phyloP scores from a whole-genome alignment of 257 asterid genomes.

The Solanum tacnaense region DNA sequence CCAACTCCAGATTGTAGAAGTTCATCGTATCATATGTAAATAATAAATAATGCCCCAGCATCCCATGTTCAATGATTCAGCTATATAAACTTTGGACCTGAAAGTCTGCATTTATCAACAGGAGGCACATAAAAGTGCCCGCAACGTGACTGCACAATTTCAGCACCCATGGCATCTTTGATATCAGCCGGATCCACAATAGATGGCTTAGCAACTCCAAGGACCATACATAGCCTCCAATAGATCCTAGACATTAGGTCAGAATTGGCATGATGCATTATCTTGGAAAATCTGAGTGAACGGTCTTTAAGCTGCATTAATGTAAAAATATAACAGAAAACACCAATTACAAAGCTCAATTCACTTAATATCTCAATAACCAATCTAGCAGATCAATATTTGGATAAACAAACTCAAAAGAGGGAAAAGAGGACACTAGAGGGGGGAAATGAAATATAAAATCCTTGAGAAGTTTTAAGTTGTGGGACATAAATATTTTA shows the following conservation, averaged over 20 bases:
- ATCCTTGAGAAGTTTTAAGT: not conserved
- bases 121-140: conserved; percentile 54
- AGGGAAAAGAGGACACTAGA: not conserved
- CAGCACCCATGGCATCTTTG: not conserved
- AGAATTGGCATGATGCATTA: conserved; percentile 68
- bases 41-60: conserved; percentile 78
- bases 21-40: conserved; percentile 44
- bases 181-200: conserved; percentile 28
- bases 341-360: not conserved
- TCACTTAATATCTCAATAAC: not conserved
- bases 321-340: conserved; percentile 38
- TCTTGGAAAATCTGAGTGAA: conserved; percentile 43
- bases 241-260: conserved; percentile 76
- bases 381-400: not conserved
- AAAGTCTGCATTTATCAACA: conserved; percentile 52
- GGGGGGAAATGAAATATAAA: not conserved
- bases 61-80: conserved; percentile 68
- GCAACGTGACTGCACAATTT: conserved; percentile 27
- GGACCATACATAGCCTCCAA: conserved; percentile 70
- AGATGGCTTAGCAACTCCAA: conserved; percentile 71
- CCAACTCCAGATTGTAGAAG: conserved; percentile 70
- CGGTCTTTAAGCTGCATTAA: conserved; percentile 56
- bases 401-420: not conserved
- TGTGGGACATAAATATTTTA: not conserved
- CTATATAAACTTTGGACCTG: conserved; percentile 74